Evolutionary conservation across 495 filamentous ascomycete species (phyloP).

Genomic region (Penicillium ucsense): DNA sequence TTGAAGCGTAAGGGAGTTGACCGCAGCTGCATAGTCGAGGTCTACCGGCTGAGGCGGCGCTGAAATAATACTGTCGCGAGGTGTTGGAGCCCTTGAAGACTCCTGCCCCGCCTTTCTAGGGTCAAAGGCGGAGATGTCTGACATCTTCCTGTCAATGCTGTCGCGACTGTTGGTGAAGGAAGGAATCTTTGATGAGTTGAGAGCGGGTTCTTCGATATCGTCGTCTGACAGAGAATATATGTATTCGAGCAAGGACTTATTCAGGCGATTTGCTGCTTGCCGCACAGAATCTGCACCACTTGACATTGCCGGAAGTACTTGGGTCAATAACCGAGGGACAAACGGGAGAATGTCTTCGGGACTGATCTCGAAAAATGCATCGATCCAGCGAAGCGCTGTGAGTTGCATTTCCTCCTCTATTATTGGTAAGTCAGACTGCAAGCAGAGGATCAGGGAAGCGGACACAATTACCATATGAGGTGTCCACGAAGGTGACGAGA

Average conservation of each 20-base stretch:
- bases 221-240: constrained; percentile 87
- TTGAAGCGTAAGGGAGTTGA: constrained; percentile 84
- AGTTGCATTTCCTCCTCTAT: constrained; percentile 81
- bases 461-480: constrained; percentile 53
- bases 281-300: constrained; percentile 83
- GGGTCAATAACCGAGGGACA: constrained; percentile 80
- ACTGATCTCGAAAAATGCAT: constrained; percentile 92
- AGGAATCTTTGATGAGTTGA: constrained; percentile 26
- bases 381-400: constrained; percentile 89
- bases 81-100: constrained; percentile 35
- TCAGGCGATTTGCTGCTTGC: constrained; percentile 78
- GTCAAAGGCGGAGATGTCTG: constrained; percentile 23
- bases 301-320: constrained; percentile 89
- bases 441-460: neutral
- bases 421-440: constrained; percentile 1
- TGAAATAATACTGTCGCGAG: constrained; percentile 32
- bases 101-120: constrained; percentile 26
- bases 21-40: constrained; percentile 94
- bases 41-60: constrained; percentile 45
- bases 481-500: constrained; percentile 80
- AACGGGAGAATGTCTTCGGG: constrained; percentile 96
- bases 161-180: constrained; percentile 40
- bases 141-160: constrained; percentile 40
- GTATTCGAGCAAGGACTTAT: constrained; percentile 81
- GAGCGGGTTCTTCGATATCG: constrained; percentile 30